These are phyloP conservation scores for Starmerella asiatica DNA, from an alignment of 805 yeast genomes.

Conservation along the genomic window DNA sequence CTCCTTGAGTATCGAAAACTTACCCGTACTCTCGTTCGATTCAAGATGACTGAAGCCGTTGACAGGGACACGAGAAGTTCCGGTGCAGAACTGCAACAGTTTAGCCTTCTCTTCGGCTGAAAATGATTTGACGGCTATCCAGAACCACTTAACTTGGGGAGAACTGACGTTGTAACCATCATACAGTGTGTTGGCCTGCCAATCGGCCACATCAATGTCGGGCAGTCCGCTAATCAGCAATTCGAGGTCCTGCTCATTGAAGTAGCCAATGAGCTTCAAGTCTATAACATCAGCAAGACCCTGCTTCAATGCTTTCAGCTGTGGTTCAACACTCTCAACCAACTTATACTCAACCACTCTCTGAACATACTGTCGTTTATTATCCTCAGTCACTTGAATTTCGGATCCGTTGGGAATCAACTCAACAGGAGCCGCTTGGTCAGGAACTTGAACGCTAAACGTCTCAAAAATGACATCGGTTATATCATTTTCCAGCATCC, in stretches of 20 bases:
- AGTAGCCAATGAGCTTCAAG: constrained; percentile 64
- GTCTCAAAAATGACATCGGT: constrained; percentile 92
- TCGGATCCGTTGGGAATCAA: constrained; percentile 70
- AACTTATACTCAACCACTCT: constrained; percentile 77
- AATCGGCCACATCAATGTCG: constrained; percentile 88
- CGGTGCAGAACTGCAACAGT: constrained; percentile 87
- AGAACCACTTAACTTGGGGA: constrained; percentile 86
- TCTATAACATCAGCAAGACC: constrained; percentile 91
- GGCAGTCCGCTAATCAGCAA: constrained; percentile 87
- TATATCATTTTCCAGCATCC: constrained; percentile 96
- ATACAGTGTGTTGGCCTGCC: constrained; percentile 75
- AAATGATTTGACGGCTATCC: constrained; percentile 94
- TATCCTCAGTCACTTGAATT: constrained; percentile 76
- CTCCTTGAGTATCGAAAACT: constrained; percentile 80
- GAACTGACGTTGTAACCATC: constrained; percentile 71
- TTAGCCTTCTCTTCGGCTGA: constrained; percentile 91
- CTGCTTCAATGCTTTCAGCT: constrained; percentile 62
- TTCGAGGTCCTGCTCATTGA: constrained; percentile 93
- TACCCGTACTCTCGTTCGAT: constrained; percentile 74
- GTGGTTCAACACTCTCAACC: constrained; percentile 70
- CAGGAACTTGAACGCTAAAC: constrained; percentile 79
- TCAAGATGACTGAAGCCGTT: constrained; percentile 83
- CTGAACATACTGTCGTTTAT: constrained; percentile 79
- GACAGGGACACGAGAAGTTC: constrained; percentile 90
- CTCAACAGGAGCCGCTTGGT: constrained; percentile 37